phyloP scores from a whole-genome alignment of 768 basidiomycete species.

The Wakefieldia striispora region DNA sequence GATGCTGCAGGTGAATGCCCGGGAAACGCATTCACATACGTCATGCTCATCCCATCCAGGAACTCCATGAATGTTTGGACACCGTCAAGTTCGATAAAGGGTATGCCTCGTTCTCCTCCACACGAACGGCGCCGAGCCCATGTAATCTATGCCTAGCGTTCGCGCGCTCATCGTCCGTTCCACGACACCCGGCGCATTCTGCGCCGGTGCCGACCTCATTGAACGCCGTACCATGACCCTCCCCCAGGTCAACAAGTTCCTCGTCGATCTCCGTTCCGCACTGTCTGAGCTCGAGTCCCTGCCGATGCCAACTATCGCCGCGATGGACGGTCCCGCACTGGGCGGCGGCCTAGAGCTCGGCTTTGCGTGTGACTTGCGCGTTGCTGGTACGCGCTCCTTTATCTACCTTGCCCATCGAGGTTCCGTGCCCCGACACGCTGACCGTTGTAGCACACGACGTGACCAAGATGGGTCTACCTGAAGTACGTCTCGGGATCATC shows the following conservation, averaged over 20 bases:
- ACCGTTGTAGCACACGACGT: constrained; percentile 52
- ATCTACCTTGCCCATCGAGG: not conserved
- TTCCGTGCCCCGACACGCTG: not conserved
- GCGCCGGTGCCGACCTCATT: constrained; percentile 86
- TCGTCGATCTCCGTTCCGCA: constrained; percentile 68
- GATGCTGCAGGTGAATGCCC: constrained; percentile 58
- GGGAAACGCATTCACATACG: not conserved
- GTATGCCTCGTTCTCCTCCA: constrained; percentile 33
- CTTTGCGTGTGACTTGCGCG: constrained; percentile 86
- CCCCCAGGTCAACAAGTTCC: constrained; percentile 72
- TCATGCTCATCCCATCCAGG: constrained; percentile 39
- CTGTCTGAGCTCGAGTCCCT: constrained; percentile 76
- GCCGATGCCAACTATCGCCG: constrained; percentile 87
- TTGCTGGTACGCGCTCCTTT: constrained; percentile 62
- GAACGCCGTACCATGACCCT: constrained; percentile 85
- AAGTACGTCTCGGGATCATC: constrained; percentile 77
- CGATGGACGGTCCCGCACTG: constrained; percentile 90
- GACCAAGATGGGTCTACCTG: constrained; percentile 86
- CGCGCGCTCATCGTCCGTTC: constrained; percentile 85
- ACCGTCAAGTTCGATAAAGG: constrained; percentile 63
- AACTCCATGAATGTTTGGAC: constrained; percentile 69
- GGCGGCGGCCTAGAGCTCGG: constrained; percentile 91
- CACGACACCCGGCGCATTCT: constrained; percentile 75
- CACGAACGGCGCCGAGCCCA: not conserved
- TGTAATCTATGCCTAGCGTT: constrained; percentile 40